These are phyloP conservation scores for Stylonectria norvegica DNA, from an alignment of 2,329 filamentous ascomycete genomes.

Conservation along the genomic window DNA sequence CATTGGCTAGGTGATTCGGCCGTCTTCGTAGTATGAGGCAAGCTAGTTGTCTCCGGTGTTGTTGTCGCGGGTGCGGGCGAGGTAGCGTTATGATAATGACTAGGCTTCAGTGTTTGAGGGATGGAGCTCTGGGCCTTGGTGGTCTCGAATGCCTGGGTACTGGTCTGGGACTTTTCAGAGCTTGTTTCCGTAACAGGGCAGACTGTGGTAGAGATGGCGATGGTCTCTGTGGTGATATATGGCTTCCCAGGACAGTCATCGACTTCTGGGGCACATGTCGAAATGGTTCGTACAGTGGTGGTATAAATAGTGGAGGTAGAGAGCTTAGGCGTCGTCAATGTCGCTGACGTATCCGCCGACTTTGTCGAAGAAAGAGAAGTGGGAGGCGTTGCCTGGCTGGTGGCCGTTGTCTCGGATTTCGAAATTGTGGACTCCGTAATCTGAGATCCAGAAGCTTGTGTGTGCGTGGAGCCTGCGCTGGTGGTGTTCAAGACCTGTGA, in stretches of 20 bases:
- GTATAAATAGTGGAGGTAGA: neutral
- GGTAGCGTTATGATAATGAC: neutral
- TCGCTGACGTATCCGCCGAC: neutral
- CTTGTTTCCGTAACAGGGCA: neutral
- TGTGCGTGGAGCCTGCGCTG: neutral
- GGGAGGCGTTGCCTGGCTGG: neutral
- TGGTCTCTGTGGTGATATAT: neutral
- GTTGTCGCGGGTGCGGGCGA: neutral
- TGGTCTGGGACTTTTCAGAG: neutral
- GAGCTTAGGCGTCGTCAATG: neutral
- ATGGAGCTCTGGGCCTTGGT: neutral
- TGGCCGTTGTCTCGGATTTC: neutral
- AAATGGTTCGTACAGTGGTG: no score
- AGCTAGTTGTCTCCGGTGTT: neutral
- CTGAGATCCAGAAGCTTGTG: neutral
- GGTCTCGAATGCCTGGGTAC: neutral
- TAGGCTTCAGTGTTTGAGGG: neutral
- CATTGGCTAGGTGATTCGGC: neutral
- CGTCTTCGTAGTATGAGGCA: neutral
- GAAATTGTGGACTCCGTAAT: neutral
- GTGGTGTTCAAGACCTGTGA: neutral
- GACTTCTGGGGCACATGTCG: neutral
- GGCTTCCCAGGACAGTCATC: neutral
- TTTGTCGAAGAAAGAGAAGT: neutral
- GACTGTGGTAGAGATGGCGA: no score